phyloP scores from a whole-genome alignment of 2,329 filamentous ascomycete genomes.

The Ophiostoma sp. region DNA sequence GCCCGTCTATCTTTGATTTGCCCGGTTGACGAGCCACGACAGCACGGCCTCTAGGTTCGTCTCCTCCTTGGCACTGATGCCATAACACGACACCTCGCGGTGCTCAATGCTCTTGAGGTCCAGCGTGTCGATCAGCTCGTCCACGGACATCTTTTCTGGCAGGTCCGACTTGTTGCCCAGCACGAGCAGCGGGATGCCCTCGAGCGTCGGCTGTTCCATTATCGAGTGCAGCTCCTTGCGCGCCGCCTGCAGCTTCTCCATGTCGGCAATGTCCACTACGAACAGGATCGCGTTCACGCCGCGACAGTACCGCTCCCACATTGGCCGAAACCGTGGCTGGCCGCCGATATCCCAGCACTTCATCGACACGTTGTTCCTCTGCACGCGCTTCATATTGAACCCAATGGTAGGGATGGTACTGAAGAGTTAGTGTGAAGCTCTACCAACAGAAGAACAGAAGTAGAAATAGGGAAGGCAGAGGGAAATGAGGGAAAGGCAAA shows the following conservation, averaged over 20 bases:
- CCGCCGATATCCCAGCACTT: slow-evolving; percentile 99
- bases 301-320: slow-evolving; percentile 99
- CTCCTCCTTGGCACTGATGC: slow-evolving; percentile 97
- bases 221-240: slow-evolving; percentile 89
- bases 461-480: too few species aligned
- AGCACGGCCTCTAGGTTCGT: slow-evolving; percentile 96
- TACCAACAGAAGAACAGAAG: background rate
- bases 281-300: slow-evolving; percentile 98
- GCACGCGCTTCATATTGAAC: slow-evolving; percentile 98
- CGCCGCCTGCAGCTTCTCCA: slow-evolving; percentile 71
- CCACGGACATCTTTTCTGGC: slow-evolving; percentile 81
- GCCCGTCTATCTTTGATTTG: slow-evolving; percentile 55
- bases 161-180: slow-evolving; percentile 97
- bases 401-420: slow-evolving; percentile 98
- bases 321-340: slow-evolving; percentile 91
- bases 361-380: slow-evolving; percentile 94
- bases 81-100: slow-evolving; percentile 96
- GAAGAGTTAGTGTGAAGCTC: background rate
- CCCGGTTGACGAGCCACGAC: slow-evolving; percentile 90
- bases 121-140: slow-evolving; percentile 90
- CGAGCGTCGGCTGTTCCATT: slow-evolving; percentile 75
- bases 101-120: slow-evolving; percentile 83
- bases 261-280: slow-evolving; percentile 93
- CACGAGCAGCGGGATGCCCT: slow-evolving; percentile 87
- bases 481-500: too few species aligned